A percentile compares a stretch with the other conserved stretches of the same genome.
Evolutionary conservation across 179 eudicot species (phyloP).

Genomic region (Silene noctiflora): DNA sequence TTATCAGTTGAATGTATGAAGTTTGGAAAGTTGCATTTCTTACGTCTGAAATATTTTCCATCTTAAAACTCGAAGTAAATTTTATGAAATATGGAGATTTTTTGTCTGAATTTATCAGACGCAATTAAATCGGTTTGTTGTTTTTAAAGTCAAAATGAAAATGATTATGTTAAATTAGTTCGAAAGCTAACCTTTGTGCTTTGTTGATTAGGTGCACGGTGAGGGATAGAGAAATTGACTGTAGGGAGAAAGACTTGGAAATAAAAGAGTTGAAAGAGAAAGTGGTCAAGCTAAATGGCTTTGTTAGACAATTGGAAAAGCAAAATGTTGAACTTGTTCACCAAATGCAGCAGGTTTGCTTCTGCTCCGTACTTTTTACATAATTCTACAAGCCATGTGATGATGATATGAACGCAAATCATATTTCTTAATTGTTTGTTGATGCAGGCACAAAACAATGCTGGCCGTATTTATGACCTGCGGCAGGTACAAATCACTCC

Average conservation of each 20-base stretch:
- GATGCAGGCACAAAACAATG: constrained; percentile 24
- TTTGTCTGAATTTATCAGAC: constrained; percentile 1
- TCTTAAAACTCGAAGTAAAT: neutral
- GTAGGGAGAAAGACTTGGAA: constrained; percentile 82
- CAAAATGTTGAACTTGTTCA: constrained; percentile 65
- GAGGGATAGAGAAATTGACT: constrained; percentile 69
- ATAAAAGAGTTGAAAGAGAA: constrained; percentile 84
- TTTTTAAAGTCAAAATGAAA: neutral
- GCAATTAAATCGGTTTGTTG: neutral
- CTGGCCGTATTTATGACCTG: constrained; percentile 51
- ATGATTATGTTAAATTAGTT: neutral
- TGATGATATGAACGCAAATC: neutral
- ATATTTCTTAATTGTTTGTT: neutral
- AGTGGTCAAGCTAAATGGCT: constrained; percentile 47
- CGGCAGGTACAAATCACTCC: constrained; percentile 58
- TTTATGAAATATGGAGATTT: neutral
- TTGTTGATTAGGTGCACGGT: constrained; percentile 56
- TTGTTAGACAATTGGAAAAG: constrained; percentile 64
- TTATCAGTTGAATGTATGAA: neutral
- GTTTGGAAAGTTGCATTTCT: neutral
- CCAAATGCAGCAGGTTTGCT: constrained; percentile 57
- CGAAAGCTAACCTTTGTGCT: constrained; percentile 9
- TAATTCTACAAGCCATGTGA: neutral
- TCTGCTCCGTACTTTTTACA: constrained; percentile 12
- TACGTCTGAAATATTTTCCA: neutral